A percentile compares a stretch with the other conserved stretches of the same genome.
These are phyloP conservation scores for Escallonia herrerae DNA, from an alignment of 129 eudicot genomes.

Conservation along the genomic window DNA sequence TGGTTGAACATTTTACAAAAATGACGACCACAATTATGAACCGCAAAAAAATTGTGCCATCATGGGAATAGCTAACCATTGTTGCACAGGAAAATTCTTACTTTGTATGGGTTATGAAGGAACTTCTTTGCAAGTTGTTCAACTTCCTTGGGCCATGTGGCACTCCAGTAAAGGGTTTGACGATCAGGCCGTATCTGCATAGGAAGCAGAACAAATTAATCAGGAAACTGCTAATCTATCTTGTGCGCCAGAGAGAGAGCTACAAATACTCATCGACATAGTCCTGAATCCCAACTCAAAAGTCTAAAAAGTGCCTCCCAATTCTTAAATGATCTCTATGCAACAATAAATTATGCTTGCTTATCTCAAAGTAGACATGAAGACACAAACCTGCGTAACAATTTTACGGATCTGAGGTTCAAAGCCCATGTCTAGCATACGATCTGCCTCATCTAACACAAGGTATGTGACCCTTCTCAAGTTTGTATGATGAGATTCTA, in stretches of 20 bases:
- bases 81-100: conserved; percentile 18
- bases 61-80: not conserved
- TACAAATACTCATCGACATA: not conserved
- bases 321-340: not conserved
- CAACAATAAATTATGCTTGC: not conserved
- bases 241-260: not conserved
- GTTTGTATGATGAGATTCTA: conserved; percentile 87
- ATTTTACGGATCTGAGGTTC: conserved; percentile 94
- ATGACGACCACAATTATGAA: not conserved
- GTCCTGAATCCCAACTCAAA: not conserved
- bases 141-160: conserved; percentile 99
- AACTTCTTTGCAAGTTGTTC: conserved; percentile 70
- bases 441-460: conserved; percentile 90
- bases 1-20: too few species aligned
- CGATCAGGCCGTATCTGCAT: conserved; percentile 96
- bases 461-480: conserved; percentile 91
- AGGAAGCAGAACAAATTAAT: conserved; percentile 2
- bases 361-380: not conserved
- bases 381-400: conserved; percentile 68
- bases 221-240: not conserved
- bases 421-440: conserved; percentile 99
- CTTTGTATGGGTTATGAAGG: conserved; percentile 80
- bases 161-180: conserved; percentile 95
- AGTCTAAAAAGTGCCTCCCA: not conserved
- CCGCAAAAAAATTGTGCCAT: not conserved